Percentiles rank a stretch among this genome's conserved stretches.
Evolutionary conservation across 2,329 filamentous ascomycete genomes (phyloP).

Genomic region (Diaporthe sp.): DNA sequence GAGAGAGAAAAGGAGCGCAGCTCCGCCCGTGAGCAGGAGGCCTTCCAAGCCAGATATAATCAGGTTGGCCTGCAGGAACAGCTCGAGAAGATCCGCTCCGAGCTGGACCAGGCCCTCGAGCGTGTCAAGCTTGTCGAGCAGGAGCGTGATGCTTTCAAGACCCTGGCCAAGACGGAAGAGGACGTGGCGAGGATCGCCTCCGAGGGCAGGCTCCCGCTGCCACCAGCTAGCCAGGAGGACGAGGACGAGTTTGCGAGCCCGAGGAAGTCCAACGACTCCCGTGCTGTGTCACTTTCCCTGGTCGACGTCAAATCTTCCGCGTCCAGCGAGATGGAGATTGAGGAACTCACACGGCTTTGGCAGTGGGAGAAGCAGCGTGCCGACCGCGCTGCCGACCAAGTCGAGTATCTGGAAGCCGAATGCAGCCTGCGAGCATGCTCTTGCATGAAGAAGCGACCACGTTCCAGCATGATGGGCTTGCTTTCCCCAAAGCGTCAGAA

Average conservation of each 20-base stretch:
- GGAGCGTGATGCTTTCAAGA: slow-evolving; percentile 81
- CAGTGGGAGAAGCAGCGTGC: slow-evolving; percentile 74
- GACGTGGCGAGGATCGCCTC: slow-evolving; percentile 77
- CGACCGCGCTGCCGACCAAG: slow-evolving; percentile 77
- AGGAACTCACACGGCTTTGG: slow-evolving; percentile 66
- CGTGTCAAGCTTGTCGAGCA: slow-evolving; percentile 76
- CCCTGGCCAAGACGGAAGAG: slow-evolving; percentile 79
- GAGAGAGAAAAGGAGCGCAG: slow-evolving; percentile 74
- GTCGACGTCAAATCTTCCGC: slow-evolving; percentile 68
- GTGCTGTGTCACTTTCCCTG: slow-evolving; percentile 60
- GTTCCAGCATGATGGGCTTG: slow-evolving; percentile 47
- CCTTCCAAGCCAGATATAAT: slow-evolving; percentile 76
- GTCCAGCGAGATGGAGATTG: slow-evolving; percentile 69
- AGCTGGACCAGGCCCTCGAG: slow-evolving; percentile 72
- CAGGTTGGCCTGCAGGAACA: slow-evolving; percentile 76
- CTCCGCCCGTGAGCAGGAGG: slow-evolving; percentile 75
- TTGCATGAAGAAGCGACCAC: slow-evolving; percentile 62
- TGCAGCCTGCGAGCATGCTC: slow-evolving; percentile 78
- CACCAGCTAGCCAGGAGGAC: slow-evolving; percentile 55
- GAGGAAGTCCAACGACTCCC: slow-evolving; percentile 60
- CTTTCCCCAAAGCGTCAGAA: slow-evolving; percentile 52
- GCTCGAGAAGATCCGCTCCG: slow-evolving; percentile 41
- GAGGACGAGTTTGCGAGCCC: slow-evolving; percentile 74
- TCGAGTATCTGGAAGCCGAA: slow-evolving; percentile 83
- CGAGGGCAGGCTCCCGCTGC: slow-evolving; percentile 78